These are phyloP conservation scores for Kodamaea arcana DNA, from an alignment of 1,139 yeast species.

Conservation along the genomic window DNA sequence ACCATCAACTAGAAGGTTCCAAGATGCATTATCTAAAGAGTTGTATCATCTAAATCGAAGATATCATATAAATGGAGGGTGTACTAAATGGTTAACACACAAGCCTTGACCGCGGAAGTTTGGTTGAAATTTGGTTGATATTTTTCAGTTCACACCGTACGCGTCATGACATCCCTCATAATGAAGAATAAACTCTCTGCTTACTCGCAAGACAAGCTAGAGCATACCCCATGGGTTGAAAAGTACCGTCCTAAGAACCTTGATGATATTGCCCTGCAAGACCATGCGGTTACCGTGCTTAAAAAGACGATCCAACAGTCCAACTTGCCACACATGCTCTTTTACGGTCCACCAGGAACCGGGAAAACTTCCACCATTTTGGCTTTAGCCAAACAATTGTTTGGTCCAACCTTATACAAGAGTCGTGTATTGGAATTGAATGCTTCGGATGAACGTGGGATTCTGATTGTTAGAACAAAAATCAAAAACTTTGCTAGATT, in stretches of 20 bases:
- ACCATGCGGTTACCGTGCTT: conserved; percentile 81
- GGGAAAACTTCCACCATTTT: conserved; percentile 92
- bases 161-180: conserved; percentile 15
- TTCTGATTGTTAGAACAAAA: conserved; percentile 87
- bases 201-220: conserved; percentile 41
- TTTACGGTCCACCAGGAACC: conserved; percentile 97
- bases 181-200: conserved; percentile 19
- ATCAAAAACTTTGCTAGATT: conserved; percentile 89
- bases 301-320: conserved; percentile 74
- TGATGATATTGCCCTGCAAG: conserved; percentile 88
- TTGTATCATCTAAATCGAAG: too few species aligned
- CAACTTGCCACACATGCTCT: conserved; percentile 90
- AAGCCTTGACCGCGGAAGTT: too few species aligned
- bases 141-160: neutral
- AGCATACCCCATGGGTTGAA: conserved; percentile 75
- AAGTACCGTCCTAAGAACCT: conserved; percentile 80
- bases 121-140: neutral
- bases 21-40: too few species aligned
- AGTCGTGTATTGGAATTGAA: conserved; percentile 84
- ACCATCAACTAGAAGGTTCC: too few species aligned
- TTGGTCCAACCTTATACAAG: conserved; percentile 65
- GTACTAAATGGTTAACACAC: neutral
- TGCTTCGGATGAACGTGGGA: conserved; percentile 97
- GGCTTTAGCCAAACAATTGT: conserved; percentile 81
- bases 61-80: neutral